Base-by-base conservation (phyloP, 1,139 yeast genomes). In the Sugiyamaella sp. region DNA sequence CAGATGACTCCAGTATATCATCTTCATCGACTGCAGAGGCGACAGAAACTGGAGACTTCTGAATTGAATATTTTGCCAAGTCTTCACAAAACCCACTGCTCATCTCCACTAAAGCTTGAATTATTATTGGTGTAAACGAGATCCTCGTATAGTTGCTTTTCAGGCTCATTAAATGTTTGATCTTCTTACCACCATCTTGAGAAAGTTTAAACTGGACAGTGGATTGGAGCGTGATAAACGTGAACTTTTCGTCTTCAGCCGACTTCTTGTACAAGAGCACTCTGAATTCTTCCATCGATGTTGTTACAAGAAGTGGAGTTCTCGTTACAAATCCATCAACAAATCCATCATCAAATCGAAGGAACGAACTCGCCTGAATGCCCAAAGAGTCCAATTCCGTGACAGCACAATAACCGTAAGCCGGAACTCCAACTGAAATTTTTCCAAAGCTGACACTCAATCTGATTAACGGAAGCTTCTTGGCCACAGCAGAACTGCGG, bases 261-360 rank as follows among this genome's bases (percentile, higher is more conserved):
- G 45, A 22, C n/a, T n/a, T 46, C 10, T 45, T 37, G 16, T 39
- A 32, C 2, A 46, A 2, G n/a, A 46, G 25, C 4, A 46, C 25
- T 46, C 45, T 24, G 32, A 39, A 46, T 33, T 46, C 50, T 19
- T 46, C 50, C 43, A 40, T 46, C 3, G 50, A 38, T 5, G 39
- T 32, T 8, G 39, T 39, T 10, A 46, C 14, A n/a, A 46, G 8
- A 3, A 46, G 29, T 2, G 50, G 44, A 3, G 45, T 46, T 32
- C 50, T 37, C 3, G 50, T 46, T 14, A 46, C 50, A 22, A 38
- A 46, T 5, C 50, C 50, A n/a, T 46, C 50, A 10, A 17, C 44
- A 37, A 46, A 46, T 19, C 50, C 44, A 22, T 43, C 51, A 2
- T 52, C 55, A 25, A 46, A 47, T 10, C 51, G 48, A 12, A 47